These are phyloP conservation scores for Fragaria nilgerrensis DNA, from an alignment of 306 rosid species.

Conservation along the genomic window DNA sequence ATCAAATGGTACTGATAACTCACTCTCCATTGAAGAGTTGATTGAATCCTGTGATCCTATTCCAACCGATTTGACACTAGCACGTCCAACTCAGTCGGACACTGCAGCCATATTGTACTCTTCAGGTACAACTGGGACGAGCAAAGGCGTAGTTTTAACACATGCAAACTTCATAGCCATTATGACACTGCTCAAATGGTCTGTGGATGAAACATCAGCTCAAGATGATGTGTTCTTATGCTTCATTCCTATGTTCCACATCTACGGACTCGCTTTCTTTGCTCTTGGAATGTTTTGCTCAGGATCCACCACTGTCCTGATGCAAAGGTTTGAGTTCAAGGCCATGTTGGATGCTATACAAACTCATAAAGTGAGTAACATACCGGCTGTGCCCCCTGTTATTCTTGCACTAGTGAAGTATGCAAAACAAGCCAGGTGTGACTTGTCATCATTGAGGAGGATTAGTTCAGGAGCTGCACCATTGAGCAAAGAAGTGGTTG, in stretches of 20 bases:
- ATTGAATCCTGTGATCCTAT: slow-evolving; percentile 55
- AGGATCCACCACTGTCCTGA: slow-evolving; percentile 58
- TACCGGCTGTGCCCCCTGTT: slow-evolving; percentile 89
- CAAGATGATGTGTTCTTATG: slow-evolving; percentile 63
- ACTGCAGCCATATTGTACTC: slow-evolving; percentile 86
- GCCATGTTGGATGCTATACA: slow-evolving; percentile 60
- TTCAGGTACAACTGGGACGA: slow-evolving; percentile 82
- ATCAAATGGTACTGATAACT: slow-evolving; percentile 4
- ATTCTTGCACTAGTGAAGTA: slow-evolving; percentile 62
- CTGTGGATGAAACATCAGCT: slow-evolving; percentile 39
- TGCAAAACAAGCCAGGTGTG: slow-evolving; percentile 36
- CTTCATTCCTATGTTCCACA: slow-evolving; percentile 88
- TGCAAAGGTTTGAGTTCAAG: slow-evolving; percentile 59
- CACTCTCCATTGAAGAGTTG: slow-evolving; percentile 59
- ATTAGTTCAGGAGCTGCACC: slow-evolving; percentile 88
- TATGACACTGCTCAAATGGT: slow-evolving; percentile 51
- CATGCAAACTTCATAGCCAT: slow-evolving; percentile 65
- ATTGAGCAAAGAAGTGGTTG: slow-evolving; percentile 60
- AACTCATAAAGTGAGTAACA: slow-evolving; percentile 50
- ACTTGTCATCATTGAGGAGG: slow-evolving; percentile 58
- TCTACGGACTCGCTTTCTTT: slow-evolving; percentile 74
- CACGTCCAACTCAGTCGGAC: slow-evolving; percentile 53
- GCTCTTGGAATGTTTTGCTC: slow-evolving; percentile 58
- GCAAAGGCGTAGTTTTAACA: slow-evolving; percentile 84
- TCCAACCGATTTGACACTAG: slow-evolving; percentile 37